Percentiles rank a stretch among this genome's conserved stretches.
Conservation (phyloP, 1,284 basidiomycete species). For the Moesziomyces antarcticus region DNA sequence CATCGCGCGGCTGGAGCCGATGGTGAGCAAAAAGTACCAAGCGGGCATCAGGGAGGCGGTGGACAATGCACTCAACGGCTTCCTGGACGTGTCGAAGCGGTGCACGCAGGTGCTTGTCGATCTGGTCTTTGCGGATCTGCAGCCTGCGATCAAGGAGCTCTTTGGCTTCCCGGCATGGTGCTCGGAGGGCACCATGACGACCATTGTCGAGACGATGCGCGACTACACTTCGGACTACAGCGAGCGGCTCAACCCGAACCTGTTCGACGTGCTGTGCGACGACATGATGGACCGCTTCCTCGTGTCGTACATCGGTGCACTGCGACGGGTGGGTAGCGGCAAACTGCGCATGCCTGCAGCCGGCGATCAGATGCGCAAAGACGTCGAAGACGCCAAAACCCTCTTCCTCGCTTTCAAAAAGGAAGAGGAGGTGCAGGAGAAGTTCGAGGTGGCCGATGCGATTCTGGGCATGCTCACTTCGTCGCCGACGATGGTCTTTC, state of each 20-base stretch:
- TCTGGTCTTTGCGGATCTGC: conserved; percentile 93
- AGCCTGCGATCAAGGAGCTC: conserved; percentile 84
- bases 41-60: conserved; percentile 83
- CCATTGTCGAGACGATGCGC: conserved; percentile 92
- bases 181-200: conserved; percentile 77
- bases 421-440: conserved; percentile 80
- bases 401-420: conserved; percentile 86
- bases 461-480: conserved; percentile 83
- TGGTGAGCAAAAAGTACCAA: conserved; percentile 93
- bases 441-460: conserved; percentile 86
- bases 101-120: conserved; percentile 94
- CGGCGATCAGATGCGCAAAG: conserved; percentile 81
- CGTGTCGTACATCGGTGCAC: conserved; percentile 86
- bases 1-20: conserved; percentile 83
- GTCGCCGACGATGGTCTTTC: conserved; percentile 89
- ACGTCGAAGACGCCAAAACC: conserved; percentile 80
- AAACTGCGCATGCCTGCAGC: conserved; percentile 89
- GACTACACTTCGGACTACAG: conserved; percentile 96
- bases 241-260: conserved; percentile 85
- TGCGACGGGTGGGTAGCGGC: conserved; percentile 77
- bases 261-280: conserved; percentile 91
- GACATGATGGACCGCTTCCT: conserved; percentile 93
- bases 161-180: conserved; percentile 77
- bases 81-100: conserved; percentile 96
- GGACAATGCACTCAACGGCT: conserved; percentile 97